Evolutionary conservation across 352 stramenopile genomes (phyloP).

Genomic region (Elongisporangium prolatum): DNA sequence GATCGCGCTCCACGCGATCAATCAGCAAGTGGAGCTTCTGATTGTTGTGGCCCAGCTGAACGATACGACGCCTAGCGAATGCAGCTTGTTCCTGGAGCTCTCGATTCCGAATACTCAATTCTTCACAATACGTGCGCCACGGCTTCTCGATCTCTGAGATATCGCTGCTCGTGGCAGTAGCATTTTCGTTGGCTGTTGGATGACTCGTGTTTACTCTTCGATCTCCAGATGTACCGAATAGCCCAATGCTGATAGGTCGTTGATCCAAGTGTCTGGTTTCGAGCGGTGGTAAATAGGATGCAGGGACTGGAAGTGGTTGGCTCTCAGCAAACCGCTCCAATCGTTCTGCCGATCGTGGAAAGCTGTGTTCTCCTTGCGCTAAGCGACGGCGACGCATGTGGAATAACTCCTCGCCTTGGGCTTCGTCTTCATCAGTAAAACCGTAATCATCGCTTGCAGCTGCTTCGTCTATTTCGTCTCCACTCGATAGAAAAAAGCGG

Average conservation of each 20-base stretch:
- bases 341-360: neutral
- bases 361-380: neutral
- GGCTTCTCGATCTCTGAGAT: conserved; percentile 23
- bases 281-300: neutral
- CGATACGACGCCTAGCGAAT: conserved; percentile 50
- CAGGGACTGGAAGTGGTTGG: neutral
- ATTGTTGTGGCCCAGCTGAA: conserved; percentile 74
- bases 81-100: conserved; percentile 77
- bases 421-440: conserved; percentile 3
- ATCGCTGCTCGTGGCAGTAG: neutral
- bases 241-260: neutral
- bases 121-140: conserved; percentile 71
- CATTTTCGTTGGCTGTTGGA: neutral
- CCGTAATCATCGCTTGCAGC: neutral
- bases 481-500: neutral
- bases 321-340: neutral
- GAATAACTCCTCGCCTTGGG: conserved; percentile 6
- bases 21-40: conserved; percentile 80
- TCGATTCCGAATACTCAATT: conserved; percentile 64
- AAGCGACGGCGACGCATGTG: neutral
- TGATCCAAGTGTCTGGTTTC: neutral
- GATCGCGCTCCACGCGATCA: conserved; percentile 80
- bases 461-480: neutral
- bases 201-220: neutral
- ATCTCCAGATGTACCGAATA: neutral